phyloP scores from a whole-genome alignment of 169 alveolate genomes.

The Fabrea salina region DNA sequence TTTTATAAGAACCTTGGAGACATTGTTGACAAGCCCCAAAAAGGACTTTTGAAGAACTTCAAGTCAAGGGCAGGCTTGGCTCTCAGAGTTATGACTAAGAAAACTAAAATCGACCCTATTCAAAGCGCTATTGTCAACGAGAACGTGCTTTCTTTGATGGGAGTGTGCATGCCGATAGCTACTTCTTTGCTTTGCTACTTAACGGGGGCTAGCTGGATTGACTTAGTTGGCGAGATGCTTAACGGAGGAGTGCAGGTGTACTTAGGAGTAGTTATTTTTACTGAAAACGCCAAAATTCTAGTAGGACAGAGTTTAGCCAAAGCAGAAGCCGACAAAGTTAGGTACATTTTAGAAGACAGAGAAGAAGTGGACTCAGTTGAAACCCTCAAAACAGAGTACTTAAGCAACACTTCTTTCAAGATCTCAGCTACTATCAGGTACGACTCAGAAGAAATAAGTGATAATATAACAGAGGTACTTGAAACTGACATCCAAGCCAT shows the following conservation, averaged over 20 bases:
- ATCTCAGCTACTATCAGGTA: not conserved
- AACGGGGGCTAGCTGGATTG: not conserved
- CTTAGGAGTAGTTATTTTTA: constrained; percentile 7
- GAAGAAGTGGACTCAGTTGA: not conserved
- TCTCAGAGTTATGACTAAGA: not conserved
- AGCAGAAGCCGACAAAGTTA: not conserved
- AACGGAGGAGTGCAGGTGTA: constrained; percentile 24
- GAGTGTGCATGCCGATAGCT: constrained; percentile 12
- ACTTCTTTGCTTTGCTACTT: not conserved
- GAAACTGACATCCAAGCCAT: not conserved
- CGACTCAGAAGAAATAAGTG: not conserved
- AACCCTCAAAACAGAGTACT: not conserved
- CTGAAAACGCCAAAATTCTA: not conserved
- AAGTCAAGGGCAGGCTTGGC: not conserved
- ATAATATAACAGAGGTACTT: not conserved
- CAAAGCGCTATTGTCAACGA: constrained; percentile 24
- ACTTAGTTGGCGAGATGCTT: not conserved
- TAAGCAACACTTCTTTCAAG: not conserved
- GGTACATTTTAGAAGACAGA: not conserved
- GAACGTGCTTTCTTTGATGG: constrained; percentile 15
- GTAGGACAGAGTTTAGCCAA: constrained; percentile 5
- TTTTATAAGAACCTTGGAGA: constrained; percentile 28
- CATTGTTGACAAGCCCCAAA: not conserved
- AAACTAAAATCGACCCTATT: constrained; percentile 8
- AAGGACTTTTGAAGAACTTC: not conserved